Evolutionary conservation across 495 filamentous ascomycete genomes (phyloP), one percentile per base, ranked within the genome.

Genomic region (Hypoxylon trugodes): DNA sequence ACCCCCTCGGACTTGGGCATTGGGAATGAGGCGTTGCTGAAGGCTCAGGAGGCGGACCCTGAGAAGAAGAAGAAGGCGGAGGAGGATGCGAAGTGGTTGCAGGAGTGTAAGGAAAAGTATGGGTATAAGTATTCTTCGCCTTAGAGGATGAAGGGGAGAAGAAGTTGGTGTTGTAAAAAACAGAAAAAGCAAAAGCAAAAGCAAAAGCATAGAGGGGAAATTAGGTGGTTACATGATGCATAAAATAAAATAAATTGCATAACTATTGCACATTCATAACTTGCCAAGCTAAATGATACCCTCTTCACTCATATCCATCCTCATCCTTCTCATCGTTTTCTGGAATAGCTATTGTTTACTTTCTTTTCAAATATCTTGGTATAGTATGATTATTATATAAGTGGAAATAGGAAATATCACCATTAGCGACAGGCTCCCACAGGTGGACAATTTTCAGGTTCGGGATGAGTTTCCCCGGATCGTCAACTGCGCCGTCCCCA

Each of bases 1-100:
- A 83, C 95, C n/a, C 92, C 92, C 0, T 41, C 4, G 12, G 51
- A 59, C 25, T 45, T 49, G 12, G 7, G 28, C 1, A 21, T 66
- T 1, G 15, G n/a, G 13, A 73, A 72, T 3, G 7, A 37, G 10
- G 12, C 6, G 38, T 3, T 47, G 0, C 8, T 40, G 41, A 58
- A 51, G 65, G 37, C 53, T 2, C 21, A 40, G 24, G 55, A 55
- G 43, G 38, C 55, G 22, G 75, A 77, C 30, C 68, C 61, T 1
- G 65, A 68, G 63, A 45, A 49, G 45, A 66, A 65, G 63, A 54
- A 62, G 53, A 45, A 58, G 55, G 52, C 58, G 6, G 61, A 59
- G 38, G 60, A 68, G 62, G 12, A 21, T 12, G 13, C 19, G 48
- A 60, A 47, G 59, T 36, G 71, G 35, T 33, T 77, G 9, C 57